phyloP scores from a whole-genome alignment of 441 rosid genomes.

The Gossypium trilobum region DNA sequence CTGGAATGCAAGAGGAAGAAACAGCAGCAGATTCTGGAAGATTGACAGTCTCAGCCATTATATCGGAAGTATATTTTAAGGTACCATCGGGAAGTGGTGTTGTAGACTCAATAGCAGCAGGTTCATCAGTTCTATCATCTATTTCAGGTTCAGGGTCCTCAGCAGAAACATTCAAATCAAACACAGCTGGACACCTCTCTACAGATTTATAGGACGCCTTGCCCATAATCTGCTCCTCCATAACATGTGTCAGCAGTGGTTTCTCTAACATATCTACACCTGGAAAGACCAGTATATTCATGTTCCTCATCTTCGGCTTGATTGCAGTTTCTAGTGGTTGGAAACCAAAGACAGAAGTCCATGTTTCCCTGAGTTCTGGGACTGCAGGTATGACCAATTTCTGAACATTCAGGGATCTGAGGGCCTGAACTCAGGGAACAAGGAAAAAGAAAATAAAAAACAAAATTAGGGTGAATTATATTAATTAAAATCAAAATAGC shows the following conservation, averaged over 20 bases:
- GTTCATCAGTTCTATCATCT: slow-evolving; percentile 19
- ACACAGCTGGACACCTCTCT: slow-evolving; percentile 17
- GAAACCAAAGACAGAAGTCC: slow-evolving; percentile 88
- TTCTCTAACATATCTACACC: slow-evolving; percentile 87
- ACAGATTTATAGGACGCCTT: slow-evolving; percentile 22
- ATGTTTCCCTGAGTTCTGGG: slow-evolving; percentile 69
- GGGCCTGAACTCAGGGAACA: slow-evolving; percentile 42
- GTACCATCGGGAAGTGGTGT: slow-evolving; percentile 26
- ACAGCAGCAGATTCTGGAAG: slow-evolving; percentile 2
- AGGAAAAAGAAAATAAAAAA: not conserved
- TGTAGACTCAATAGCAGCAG: slow-evolving; percentile 24
- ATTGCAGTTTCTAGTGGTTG: slow-evolving; percentile 38
- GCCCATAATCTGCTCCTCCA: slow-evolving; percentile 7
- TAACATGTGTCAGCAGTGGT: slow-evolving; percentile 31
- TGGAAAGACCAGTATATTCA: slow-evolving; percentile 77
- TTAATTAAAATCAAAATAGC: not conserved
- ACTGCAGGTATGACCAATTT: slow-evolving; percentile 91
- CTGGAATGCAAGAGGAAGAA: not conserved
- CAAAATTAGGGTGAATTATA: slow-evolving; percentile 4
- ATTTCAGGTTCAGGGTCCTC: slow-evolving; percentile 18
- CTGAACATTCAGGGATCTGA: slow-evolving; percentile 57
- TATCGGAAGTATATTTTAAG: slow-evolving; percentile 23
- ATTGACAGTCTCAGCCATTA: slow-evolving; percentile 18
- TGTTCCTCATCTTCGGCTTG: slow-evolving; percentile 43
- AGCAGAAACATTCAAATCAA: slow-evolving; percentile 28